Percentiles rank a stretch among this genome's conserved stretches.
These are phyloP conservation scores for Orychophragmus violaceus DNA, from an alignment of 345 rosid genomes.

Conservation along the genomic window DNA sequence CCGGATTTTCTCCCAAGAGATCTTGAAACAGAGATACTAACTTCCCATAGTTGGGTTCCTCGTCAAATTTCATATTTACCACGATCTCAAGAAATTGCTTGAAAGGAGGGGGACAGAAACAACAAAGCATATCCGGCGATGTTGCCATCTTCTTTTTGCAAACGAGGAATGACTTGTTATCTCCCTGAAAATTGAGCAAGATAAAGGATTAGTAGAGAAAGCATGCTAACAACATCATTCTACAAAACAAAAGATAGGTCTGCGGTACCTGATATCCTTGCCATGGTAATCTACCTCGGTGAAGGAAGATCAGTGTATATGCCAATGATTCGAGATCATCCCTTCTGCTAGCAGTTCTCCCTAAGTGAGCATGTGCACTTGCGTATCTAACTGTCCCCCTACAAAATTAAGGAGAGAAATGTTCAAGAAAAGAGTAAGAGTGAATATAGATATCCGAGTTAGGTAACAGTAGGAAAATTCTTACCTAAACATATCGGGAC, in stretches of 20 bases:
- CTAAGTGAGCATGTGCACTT: conserved; percentile 95
- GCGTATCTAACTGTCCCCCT: conserved; percentile 99
- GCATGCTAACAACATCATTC: not conserved
- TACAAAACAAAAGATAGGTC: conserved; percentile 3
- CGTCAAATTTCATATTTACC: conserved; percentile 92
- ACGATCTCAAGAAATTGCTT: conserved; percentile 84
- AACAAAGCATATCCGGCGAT: conserved; percentile 80
- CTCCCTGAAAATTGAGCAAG: conserved; percentile 60
- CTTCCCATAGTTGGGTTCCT: conserved; percentile 92
- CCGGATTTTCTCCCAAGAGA: conserved; percentile 66
- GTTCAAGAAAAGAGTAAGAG: not conserved
- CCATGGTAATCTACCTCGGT: conserved; percentile 96
- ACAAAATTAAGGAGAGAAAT: not conserved
- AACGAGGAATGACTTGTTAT: conserved; percentile 91
- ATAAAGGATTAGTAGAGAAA: conserved; percentile 16
- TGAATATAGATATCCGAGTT: not conserved
- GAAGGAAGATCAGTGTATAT: conserved; percentile 86
- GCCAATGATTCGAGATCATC: conserved; percentile 99
- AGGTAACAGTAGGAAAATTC: not conserved
- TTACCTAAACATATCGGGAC: conserved; percentile 98
- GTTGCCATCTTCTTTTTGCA: conserved; percentile 98
- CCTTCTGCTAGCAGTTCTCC: conserved; percentile 96
- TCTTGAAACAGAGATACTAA: conserved; percentile 79
- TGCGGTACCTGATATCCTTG: conserved; percentile 88
- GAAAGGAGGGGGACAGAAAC: conserved; percentile 86